Conservation (phyloP, 768 basidiomycete genomes). For the Leccinum pellstonianum region DNA sequence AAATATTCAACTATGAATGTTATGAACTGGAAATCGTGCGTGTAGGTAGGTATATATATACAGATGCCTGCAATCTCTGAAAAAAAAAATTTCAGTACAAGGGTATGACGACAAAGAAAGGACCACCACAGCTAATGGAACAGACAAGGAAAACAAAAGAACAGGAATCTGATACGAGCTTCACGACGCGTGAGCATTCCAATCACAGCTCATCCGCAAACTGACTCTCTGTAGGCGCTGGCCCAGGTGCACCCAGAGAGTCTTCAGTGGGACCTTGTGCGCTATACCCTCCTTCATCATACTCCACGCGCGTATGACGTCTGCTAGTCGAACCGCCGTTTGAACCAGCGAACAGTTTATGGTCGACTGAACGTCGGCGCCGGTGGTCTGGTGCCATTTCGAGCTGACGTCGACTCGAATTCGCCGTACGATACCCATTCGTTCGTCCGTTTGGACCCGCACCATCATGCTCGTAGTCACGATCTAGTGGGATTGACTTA, state of each 20-base stretch:
- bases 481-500: slow-evolving; percentile 30
- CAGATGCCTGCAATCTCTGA: not conserved
- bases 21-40: not conserved
- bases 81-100: not conserved
- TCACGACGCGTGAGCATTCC: not conserved
- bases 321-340: slow-evolving; percentile 13
- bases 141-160: not conserved
- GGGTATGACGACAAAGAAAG: not conserved
- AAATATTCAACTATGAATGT: not conserved
- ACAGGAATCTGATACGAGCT: not conserved
- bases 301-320: slow-evolving; percentile 7
- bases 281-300: slow-evolving; percentile 8
- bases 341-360: not conserved
- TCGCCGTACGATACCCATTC: slow-evolving; percentile 41
- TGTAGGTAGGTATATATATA: not conserved
- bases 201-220: slow-evolving; percentile 23
- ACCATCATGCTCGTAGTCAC: not conserved
- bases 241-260: slow-evolving; percentile 25
- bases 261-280: slow-evolving; percentile 4
- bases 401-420: slow-evolving; percentile 50
- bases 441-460: slow-evolving; percentile 1
- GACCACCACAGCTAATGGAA: not conserved
- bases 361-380: slow-evolving; percentile 29
- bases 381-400: slow-evolving; percentile 73
- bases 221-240: slow-evolving; percentile 35